Conservation (phyloP, 2,329 filamentous ascomycete genomes). For the Fusarium oxysporum region DNA sequence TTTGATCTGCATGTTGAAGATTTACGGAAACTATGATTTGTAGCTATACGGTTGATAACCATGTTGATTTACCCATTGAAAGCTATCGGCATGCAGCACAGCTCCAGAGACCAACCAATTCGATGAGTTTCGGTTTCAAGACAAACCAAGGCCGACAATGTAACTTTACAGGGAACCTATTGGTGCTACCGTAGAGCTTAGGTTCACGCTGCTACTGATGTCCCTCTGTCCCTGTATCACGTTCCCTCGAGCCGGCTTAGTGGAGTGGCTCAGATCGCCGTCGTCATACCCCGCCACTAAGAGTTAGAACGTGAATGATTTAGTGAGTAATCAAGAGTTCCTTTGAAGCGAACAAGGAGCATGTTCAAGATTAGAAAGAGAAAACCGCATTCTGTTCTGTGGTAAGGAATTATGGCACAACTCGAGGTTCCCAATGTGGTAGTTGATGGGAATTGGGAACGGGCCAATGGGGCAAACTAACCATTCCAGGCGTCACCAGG, state of each 20-base stretch:
- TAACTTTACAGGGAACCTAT: constrained; percentile 18
- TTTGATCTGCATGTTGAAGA: background rate
- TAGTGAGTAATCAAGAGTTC: constrained; percentile 3
- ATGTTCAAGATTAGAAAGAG: background rate
- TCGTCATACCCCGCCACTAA: constrained; percentile 43
- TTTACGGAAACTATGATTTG: background rate
- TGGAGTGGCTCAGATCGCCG: constrained; percentile 37
- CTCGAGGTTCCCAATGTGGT: background rate
- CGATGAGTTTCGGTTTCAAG: constrained; percentile 1
- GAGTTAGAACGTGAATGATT: constrained; percentile 14
- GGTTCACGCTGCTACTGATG: background rate
- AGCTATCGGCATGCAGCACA: background rate
- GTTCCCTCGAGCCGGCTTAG: constrained; percentile 40
- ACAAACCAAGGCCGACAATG: background rate
- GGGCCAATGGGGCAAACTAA: background rate
- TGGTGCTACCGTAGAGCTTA: background rate
- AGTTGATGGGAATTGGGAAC: constrained; percentile 1
- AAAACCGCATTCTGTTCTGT: background rate
- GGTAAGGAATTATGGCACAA: background rate
- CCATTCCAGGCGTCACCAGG: constrained; percentile 7
- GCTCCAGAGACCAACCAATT: background rate
- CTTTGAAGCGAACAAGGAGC: background rate
- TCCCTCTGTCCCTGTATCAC: constrained; percentile 25
- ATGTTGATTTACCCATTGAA: background rate
- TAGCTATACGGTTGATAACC: constrained; percentile 16